phyloP scores from a whole-genome alignment of 1,284 basidiomycete genomes.

The Austropuccinia psidii region DNA sequence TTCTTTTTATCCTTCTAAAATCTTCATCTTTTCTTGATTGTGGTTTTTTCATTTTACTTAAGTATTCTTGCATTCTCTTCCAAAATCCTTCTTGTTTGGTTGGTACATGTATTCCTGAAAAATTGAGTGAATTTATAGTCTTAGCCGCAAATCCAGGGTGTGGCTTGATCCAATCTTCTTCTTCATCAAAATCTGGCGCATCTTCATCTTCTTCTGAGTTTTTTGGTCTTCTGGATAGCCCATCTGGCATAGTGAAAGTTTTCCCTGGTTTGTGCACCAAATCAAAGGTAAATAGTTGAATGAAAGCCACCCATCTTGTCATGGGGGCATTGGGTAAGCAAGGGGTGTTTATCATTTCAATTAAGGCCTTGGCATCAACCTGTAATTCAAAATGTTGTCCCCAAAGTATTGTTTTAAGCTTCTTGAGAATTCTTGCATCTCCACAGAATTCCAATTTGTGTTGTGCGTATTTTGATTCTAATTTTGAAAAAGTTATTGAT shows the following conservation, averaged over 20 bases:
- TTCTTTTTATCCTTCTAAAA: too few species aligned
- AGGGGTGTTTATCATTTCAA: constrained; percentile 6
- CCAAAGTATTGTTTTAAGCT: background rate
- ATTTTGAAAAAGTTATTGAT: background rate
- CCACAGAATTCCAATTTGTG: constrained; percentile 4
- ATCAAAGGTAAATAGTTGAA: constrained; percentile 4
- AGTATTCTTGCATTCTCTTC: too few species aligned
- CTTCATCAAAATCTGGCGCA: constrained; percentile 8
- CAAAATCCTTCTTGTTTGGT: too few species aligned
- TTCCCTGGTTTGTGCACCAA: constrained; percentile 2
- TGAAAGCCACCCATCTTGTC: constrained; percentile 9
- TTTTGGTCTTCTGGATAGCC: background rate
- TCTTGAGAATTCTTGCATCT: background rate
- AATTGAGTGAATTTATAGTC: too few species aligned
- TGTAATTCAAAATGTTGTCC: constrained; percentile 10
- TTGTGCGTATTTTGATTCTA: too few species aligned
- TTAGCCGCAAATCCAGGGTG: too few species aligned
- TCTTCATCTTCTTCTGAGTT: background rate
- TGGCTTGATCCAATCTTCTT: background rate
- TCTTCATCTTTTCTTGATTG: too few species aligned
- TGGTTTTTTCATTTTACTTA: too few species aligned
- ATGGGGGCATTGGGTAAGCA: background rate
- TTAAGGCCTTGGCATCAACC: constrained; percentile 1
- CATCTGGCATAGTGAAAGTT: constrained; percentile 17
- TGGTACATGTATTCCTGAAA: too few species aligned